Base-by-base conservation (phyloP, 306 rosid species). In the Cyclanthera cordifolia region DNA sequence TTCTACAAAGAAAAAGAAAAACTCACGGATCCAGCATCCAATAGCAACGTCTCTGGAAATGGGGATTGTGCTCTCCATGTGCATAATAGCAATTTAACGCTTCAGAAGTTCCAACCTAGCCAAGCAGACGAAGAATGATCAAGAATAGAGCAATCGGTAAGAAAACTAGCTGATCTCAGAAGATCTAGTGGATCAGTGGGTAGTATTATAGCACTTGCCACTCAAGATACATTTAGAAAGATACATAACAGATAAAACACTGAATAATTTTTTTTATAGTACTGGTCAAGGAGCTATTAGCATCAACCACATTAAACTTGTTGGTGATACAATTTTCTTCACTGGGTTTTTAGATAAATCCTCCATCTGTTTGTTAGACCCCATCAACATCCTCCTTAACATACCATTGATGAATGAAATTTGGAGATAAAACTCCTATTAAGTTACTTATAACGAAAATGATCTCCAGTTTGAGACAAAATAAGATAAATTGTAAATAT, bases 1-100 rank as follows among this genome's bases (percentile, higher is more conserved):
- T 51, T 50, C n/a, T 21, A 54, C 71, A 41, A 70, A 51, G 39
- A 53, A 72, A 60, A 77, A 73, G 75, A 64, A 71, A 41, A 65
- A 90, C 99, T 87, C 80, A 94, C 99, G 83, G 91, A 78, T 94
- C 88, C 81, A 94, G 80, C 84, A 94, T 86, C 99, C 99, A 94
- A 77, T 83, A 94, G 85, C 96, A 83, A 74, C 99, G 94, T 71
- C 99, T 88, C 80, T 86, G 99, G 72, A 94, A 94, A 81, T 66
- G 79, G 71, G 85, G 88, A 64, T 88, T 85, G 68, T 86, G 82
- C 80, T 90, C 99, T 78, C 97, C 99, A 75, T 94, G 99, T 63
- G 96, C 99, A 73, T 94, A 94, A 72, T 94, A 94, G 80, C 99
- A 94, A 70, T 94, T 94, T 72, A 94, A 76, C 16, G 87, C 78